Evolutionary conservation across 2,329 filamentous ascomycete species (phyloP).

Genomic region (Tothia fuscella): DNA sequence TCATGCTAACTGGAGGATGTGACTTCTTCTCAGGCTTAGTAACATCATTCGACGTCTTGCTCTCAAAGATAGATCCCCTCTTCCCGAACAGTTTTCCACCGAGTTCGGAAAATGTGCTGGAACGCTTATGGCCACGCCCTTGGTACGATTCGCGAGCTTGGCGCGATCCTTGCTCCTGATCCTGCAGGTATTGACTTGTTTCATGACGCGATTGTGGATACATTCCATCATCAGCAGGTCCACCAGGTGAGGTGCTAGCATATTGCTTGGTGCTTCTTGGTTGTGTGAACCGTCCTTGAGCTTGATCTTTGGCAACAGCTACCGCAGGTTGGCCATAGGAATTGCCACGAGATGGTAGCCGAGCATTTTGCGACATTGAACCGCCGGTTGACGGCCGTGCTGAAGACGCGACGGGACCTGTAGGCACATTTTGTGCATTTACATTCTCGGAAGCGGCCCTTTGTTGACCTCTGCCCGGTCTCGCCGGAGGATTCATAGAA

Average conservation of each 20-base stretch:
- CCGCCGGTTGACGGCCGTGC: conserved; percentile 67
- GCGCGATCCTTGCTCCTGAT: conserved; percentile 43
- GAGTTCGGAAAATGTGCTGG: conserved; percentile 44
- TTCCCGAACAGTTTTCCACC: conserved; percentile 77
- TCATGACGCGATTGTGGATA: background rate
- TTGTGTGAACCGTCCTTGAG: conserved; percentile 80
- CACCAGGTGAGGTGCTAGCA: too few relatives aligned
- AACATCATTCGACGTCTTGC: conserved; percentile 23
- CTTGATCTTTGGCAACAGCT: conserved; percentile 80
- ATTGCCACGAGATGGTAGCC: conserved; percentile 59
- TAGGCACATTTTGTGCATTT: conserved; percentile 23
- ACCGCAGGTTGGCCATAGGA: conserved; percentile 83
- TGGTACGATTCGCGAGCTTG: conserved; percentile 26
- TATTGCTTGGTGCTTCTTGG: conserved; percentile 55
- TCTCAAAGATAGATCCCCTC: conserved; percentile 69
- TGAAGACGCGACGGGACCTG: conserved; percentile 22
- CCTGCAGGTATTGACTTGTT: background rate
- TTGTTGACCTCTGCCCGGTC: conserved; percentile 33
- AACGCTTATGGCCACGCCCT: conserved; percentile 54
- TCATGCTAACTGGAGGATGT: conserved; percentile 83
- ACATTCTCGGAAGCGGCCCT: conserved; percentile 36
- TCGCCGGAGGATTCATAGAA: conserved; percentile 23
- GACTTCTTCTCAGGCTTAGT: conserved; percentile 21
- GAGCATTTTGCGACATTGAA: conserved; percentile 48
- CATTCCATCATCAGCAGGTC: background rate